Base-by-base conservation (phyloP, 331 rosid genomes). In the Quercus tomentella region DNA sequence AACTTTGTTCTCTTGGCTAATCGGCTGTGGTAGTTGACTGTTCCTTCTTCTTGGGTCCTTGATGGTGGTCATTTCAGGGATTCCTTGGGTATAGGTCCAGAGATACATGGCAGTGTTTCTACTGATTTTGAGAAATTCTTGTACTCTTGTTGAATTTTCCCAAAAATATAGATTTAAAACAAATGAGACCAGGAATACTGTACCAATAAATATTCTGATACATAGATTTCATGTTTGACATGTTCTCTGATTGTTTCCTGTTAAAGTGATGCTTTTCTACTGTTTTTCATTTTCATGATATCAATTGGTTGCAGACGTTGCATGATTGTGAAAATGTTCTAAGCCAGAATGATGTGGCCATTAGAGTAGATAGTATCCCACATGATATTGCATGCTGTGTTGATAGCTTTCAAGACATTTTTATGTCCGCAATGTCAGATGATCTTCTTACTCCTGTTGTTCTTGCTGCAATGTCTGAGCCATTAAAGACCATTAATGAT, bases 391-490 rank as follows among this genome's bases (percentile, higher is more conserved):
- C 55, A 80, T 81, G 82, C 74, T 84, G 82, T 62, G 81, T 90
- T 83, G 81, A 83, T 26, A 87, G 79, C 76, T 90, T 93, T 77
- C 81, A 82, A 25, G 82, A 86, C 72, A 83, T 84, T 82, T 90
- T 91, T 75, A 56, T 79, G 82, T 80, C 93, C 74, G 93, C 99
- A 35, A 93, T 96, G 97, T 90, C 94, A 0, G 99, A 93, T 86
- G 98, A 96, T 87, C 91, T 96, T 86, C 98, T 89, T 82, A 93
- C 98, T 76, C 77, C 97, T 33, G 97, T 85, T 77, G 94, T 89
- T 66, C 86, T 96, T 80, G 97, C 97, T 49, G 91, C 92, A 57
- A 72, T 95, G 31, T 93, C 97, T 74, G 99, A 93, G 37, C 98
- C 98, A 45, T 85, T 95, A 75, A 96, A 96, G 84, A 85, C 81